Evolutionary conservation across 2,329 filamentous ascomycete genomes (phyloP).

Genomic region (Phoma herbarum): DNA sequence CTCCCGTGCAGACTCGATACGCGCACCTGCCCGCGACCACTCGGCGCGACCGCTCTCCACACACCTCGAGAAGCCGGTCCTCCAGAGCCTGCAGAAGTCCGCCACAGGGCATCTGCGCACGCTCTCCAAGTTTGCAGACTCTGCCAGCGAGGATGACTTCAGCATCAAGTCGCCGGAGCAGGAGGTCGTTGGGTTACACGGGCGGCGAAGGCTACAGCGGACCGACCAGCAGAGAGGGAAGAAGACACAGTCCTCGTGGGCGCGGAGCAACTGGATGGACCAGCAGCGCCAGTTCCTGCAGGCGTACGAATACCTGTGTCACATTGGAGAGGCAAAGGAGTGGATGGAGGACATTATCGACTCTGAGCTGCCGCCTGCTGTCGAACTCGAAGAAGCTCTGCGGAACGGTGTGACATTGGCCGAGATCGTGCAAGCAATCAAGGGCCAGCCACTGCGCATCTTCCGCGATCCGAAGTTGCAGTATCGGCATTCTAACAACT

Average conservation of each 20-base stretch:
- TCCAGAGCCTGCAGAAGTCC: constrained; percentile 84
- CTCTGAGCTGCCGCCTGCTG: constrained; percentile 85
- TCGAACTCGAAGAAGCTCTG: constrained; percentile 90
- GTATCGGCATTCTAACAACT: constrained; percentile 97
- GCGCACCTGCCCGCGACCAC: constrained; percentile 49
- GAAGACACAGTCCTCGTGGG: constrained; percentile 69
- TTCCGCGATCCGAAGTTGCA: constrained; percentile 87
- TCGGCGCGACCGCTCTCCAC: constrained; percentile 42
- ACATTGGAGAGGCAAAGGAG: constrained; percentile 98
- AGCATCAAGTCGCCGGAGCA: constrained; percentile 78
- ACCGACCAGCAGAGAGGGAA: constrained; percentile 63
- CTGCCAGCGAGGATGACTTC: constrained; percentile 79
- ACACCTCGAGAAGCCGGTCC: constrained; percentile 62
- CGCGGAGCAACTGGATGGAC: constrained; percentile 96
- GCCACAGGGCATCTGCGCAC: constrained; percentile 89
- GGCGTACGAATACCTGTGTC: constrained; percentile 97
- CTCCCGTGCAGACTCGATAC: constrained; percentile 50
- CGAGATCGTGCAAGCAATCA: constrained; percentile 89
- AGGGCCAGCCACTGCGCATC: constrained; percentile 78
- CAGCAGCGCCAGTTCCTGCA: constrained; percentile 95
- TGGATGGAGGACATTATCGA: constrained; percentile 97
- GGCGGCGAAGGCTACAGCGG: constrained; percentile 82
- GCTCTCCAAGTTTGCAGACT: constrained; percentile 82
- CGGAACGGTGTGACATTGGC: constrained; percentile 93
- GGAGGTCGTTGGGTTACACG: constrained; percentile 87